A percentile compares a stretch with the other conserved stretches of the same genome.
Evolutionary conservation across 2,329 filamentous ascomycete species (phyloP).

Genomic region (Cladophialophora bantiana): DNA sequence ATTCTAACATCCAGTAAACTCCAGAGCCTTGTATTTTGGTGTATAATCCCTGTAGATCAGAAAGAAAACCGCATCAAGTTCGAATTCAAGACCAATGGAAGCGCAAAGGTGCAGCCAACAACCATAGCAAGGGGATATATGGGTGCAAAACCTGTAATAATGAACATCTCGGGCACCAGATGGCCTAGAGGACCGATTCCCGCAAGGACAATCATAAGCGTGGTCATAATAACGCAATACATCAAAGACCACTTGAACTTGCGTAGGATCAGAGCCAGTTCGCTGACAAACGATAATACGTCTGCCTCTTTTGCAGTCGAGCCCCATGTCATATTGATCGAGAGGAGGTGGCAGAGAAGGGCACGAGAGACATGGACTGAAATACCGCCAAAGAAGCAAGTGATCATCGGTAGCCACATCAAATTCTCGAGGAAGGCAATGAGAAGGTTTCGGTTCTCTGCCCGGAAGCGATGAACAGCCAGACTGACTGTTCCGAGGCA

Average conservation of each 20-base stretch:
- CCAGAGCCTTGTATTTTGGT: too few relatives aligned
- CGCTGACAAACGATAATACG: conserved; percentile 82
- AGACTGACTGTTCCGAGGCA: conserved; percentile 67
- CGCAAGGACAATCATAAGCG: conserved; percentile 58
- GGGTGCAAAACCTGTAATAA: conserved; percentile 65
- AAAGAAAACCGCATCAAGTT: too few relatives aligned
- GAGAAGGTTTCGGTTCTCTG: conserved; percentile 61
- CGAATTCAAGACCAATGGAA: conserved; percentile 40
- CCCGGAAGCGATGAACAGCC: conserved; percentile 68
- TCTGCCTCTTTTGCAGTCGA: conserved; percentile 76
- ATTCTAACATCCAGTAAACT: too few relatives aligned
- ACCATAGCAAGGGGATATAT: conserved; percentile 65
- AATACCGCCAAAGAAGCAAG: conserved; percentile 82
- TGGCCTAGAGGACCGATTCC: conserved; percentile 44
- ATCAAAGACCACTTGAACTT: conserved; percentile 70
- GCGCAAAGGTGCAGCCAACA: conserved; percentile 47
- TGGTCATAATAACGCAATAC: conserved; percentile 54
- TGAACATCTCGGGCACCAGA: conserved; percentile 59
- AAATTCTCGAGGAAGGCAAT: conserved; percentile 63
- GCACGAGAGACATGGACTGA: conserved; percentile 82
- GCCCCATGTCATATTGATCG: conserved; percentile 86
- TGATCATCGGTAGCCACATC: conserved; percentile 69
- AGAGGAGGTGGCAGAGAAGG: conserved; percentile 80
- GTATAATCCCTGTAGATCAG: too few relatives aligned
- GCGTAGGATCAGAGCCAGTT: conserved; percentile 78